Conservation (phyloP, 2,329 filamentous ascomycete species). For the Fusarium paranaense region DNA sequence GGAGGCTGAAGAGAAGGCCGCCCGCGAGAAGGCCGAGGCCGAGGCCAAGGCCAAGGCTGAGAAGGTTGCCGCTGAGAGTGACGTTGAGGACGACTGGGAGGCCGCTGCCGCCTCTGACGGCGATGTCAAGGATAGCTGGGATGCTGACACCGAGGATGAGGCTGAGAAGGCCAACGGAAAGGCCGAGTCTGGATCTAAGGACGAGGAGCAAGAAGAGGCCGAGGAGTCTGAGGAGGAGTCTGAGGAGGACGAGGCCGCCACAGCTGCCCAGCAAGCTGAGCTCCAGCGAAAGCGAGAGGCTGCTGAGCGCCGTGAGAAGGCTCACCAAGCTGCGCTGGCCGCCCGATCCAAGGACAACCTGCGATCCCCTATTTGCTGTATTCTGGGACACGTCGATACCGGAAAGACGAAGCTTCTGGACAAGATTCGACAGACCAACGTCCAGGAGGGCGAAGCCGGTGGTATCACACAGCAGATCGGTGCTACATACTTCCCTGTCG, state of each 20-base stretch:
- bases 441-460: conserved; percentile 98
- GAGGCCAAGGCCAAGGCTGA: conserved; percentile 66
- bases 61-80: conserved; percentile 68
- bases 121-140: conserved; percentile 94
- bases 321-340: conserved; percentile 90
- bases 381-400: conserved; percentile 99
- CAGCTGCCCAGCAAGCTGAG: conserved; percentile 78
- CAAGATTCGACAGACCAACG: conserved; percentile 98
- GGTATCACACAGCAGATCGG: conserved; percentile 99
- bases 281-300: conserved; percentile 88
- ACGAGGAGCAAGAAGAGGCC: conserved; percentile 49
- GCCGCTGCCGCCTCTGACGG: conserved; percentile 81
- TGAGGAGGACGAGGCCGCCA: conserved; percentile 77
- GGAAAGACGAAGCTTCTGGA: conserved; percentile 99
- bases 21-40: conserved; percentile 66
- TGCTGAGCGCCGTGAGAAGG: conserved; percentile 86
- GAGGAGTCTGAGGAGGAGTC: conserved; percentile 75
- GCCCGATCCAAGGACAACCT: conserved; percentile 94
- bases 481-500: conserved; percentile 98
- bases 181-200: conserved; percentile 32
- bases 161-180: conserved; percentile 64
- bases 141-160: conserved; percentile 84
- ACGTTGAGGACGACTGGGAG: conserved; percentile 88
- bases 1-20: conserved; percentile 71
- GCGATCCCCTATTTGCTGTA: conserved; percentile 98